These are phyloP conservation scores for Diospyros kaki DNA, from an alignment of 148 eudicot genomes.

Conservation along the genomic window DNA sequence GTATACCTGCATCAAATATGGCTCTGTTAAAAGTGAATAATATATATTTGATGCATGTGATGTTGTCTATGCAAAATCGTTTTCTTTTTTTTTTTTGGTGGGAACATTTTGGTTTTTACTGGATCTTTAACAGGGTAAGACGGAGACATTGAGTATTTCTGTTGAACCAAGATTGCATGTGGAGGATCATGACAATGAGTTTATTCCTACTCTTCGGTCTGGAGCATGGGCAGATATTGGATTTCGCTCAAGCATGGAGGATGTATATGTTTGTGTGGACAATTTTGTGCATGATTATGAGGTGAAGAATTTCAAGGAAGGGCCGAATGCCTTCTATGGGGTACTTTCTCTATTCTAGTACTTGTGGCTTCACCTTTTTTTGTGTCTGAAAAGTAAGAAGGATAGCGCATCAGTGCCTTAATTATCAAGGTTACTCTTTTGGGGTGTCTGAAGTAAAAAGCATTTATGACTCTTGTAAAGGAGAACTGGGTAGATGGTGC, in stretches of 20 bases:
- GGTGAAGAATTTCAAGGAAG: conserved; percentile 31
- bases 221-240: conserved; percentile 94
- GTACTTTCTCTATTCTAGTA: conserved; percentile 25
- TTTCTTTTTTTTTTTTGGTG: neutral
- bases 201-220: conserved; percentile 68
- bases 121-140: conserved; percentile 48
- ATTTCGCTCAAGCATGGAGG: conserved; percentile 83
- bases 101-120: conserved; percentile 24
- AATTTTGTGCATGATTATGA: conserved; percentile 52
- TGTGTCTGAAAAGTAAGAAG: neutral
- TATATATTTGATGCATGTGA: neutral
- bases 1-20: too few species aligned
- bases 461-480: neutral
- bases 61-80: neutral
- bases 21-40: too few species aligned
- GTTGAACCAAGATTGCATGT: conserved; percentile 36
- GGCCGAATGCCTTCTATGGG: conserved; percentile 84
- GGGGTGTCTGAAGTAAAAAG: neutral
- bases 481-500: neutral
- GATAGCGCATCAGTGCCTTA: neutral
- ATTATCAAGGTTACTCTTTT: neutral
- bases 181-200: conserved; percentile 32
- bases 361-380: neutral
- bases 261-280: conserved; percentile 79
- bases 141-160: conserved; percentile 31